A percentile compares a stretch with the other conserved stretches of the same genome.
Evolutionary conservation across 2,329 filamentous ascomycete genomes (phyloP).

Genomic region (Trichoderma sp.): DNA sequence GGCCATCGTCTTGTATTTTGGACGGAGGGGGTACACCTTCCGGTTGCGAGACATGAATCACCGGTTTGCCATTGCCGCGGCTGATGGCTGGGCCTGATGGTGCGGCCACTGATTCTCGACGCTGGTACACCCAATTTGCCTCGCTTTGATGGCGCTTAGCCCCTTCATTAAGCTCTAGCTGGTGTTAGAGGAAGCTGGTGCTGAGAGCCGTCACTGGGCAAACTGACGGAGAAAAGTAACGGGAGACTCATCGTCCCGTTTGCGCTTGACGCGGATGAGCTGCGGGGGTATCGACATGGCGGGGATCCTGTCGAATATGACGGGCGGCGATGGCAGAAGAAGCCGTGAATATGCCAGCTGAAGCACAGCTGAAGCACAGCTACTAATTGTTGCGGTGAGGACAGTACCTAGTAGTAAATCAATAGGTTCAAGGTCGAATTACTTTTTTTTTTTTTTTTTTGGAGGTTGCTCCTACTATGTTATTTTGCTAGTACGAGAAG

Average conservation of each 20-base stretch:
- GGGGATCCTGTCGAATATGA: background rate
- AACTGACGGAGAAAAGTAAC: slow-evolving; percentile 54
- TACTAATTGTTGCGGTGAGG: background rate
- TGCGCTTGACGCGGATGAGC: slow-evolving; percentile 60
- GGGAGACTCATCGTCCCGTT: slow-evolving; percentile 52
- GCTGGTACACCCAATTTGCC: slow-evolving; percentile 54
- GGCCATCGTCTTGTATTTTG: slow-evolving; percentile 18
- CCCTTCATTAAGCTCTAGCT: slow-evolving; percentile 49
- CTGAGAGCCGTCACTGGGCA: background rate
- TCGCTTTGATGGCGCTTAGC: slow-evolving; percentile 53
- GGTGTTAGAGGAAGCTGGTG: slow-evolving; percentile 22
- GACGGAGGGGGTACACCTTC: slow-evolving; percentile 28
- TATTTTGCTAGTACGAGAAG: background rate
- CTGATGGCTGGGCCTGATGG: slow-evolving; percentile 25
- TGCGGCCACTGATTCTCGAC: slow-evolving; percentile 39
- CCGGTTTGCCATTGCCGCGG: slow-evolving; percentile 33
- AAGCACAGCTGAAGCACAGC: background rate
- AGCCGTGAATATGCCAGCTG: background rate
- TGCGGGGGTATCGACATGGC: slow-evolving; percentile 56
- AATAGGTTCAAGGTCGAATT: background rate
- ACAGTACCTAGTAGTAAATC: background rate
- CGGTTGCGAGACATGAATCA: slow-evolving; percentile 49
- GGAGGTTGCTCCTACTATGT: background rate
- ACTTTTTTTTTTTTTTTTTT: background rate
- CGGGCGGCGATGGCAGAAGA: background rate